These are phyloP conservation scores for Fusarium zealandicum DNA, from an alignment of 2,329 filamentous ascomycete genomes.

Conservation along the genomic window DNA sequence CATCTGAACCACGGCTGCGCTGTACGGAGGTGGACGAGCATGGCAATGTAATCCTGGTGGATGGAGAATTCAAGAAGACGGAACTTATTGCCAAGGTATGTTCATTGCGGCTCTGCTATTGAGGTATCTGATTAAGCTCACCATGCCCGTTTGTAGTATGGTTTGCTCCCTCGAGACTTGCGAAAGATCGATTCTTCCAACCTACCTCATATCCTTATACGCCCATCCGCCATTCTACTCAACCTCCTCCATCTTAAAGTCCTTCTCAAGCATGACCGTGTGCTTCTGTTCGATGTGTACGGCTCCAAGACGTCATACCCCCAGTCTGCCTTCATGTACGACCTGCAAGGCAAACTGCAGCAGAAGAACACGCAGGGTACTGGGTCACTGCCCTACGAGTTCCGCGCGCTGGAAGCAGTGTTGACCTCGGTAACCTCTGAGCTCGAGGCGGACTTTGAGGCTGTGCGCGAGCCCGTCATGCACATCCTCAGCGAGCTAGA, in stretches of 20 bases:
- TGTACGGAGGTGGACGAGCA: constrained; percentile 96
- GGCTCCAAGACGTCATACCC: constrained; percentile 94
- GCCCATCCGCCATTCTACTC: constrained; percentile 90
- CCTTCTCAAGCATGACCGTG: constrained; percentile 91
- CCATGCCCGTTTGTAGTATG: constrained; percentile 66
- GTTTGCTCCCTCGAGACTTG: constrained; percentile 89
- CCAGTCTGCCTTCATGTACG: constrained; percentile 97
- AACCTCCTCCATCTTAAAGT: constrained; percentile 97
- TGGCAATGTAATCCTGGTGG: constrained; percentile 89
- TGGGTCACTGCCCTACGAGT: constrained; percentile 86
- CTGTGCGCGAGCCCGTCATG: constrained; percentile 90
- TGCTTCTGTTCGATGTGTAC: constrained; percentile 95
- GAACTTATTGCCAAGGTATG: constrained; percentile 91
- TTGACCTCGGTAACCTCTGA: constrained; percentile 92
- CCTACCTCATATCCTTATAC: constrained; percentile 92
- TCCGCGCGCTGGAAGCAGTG: constrained; percentile 93
- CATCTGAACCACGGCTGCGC: constrained; percentile 82
- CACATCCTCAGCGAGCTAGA: constrained; percentile 88
- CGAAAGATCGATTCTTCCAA: constrained; percentile 98
- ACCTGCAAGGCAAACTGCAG: constrained; percentile 88
- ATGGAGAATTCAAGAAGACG: constrained; percentile 96
- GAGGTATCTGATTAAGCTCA: constrained; percentile 2
- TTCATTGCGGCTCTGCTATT: not conserved
- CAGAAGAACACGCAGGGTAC: constrained; percentile 71
- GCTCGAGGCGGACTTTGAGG: constrained; percentile 92